Conservation (phyloP, 345 rosid genomes). For the Pseudoturritis turrita region DNA sequence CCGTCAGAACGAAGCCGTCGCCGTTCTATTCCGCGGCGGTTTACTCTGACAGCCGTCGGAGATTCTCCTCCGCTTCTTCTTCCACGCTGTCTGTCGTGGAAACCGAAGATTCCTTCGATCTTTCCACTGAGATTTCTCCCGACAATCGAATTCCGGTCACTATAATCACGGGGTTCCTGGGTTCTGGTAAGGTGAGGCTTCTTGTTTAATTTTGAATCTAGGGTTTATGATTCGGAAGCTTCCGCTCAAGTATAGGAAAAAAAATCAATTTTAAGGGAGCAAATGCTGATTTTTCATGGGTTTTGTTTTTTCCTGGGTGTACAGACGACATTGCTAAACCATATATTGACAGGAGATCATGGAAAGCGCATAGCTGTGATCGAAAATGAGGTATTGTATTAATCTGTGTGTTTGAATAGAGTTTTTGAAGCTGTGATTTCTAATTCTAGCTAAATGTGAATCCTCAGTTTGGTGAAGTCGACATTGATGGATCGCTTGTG, state of each 20-base stretch:
- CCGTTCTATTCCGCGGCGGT: slow-evolving; percentile 16
- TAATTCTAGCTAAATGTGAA: slow-evolving; percentile 5
- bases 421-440: not conserved
- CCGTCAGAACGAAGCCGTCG: slow-evolving; percentile 29
- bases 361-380: slow-evolving; percentile 95
- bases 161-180: slow-evolving; percentile 87
- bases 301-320: not conserved
- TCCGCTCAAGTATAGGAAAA: not conserved
- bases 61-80: slow-evolving; percentile 45
- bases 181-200: slow-evolving; percentile 77
- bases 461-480: slow-evolving; percentile 87
- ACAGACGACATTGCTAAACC: slow-evolving; percentile 90
- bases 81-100: slow-evolving; percentile 45
- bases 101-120: slow-evolving; percentile 46
- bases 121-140: slow-evolving; percentile 48
- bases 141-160: slow-evolving; percentile 91
- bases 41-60: slow-evolving; percentile 30
- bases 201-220: not conserved
- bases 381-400: slow-evolving; percentile 73
- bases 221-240: not conserved
- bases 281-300: not conserved
- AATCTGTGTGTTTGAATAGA: not conserved
- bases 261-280: not conserved
- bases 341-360: slow-evolving; percentile 82
- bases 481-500: slow-evolving; percentile 90